phyloP scores from a whole-genome alignment of 768 basidiomycete genomes.

The Favolaschia claudopus region DNA sequence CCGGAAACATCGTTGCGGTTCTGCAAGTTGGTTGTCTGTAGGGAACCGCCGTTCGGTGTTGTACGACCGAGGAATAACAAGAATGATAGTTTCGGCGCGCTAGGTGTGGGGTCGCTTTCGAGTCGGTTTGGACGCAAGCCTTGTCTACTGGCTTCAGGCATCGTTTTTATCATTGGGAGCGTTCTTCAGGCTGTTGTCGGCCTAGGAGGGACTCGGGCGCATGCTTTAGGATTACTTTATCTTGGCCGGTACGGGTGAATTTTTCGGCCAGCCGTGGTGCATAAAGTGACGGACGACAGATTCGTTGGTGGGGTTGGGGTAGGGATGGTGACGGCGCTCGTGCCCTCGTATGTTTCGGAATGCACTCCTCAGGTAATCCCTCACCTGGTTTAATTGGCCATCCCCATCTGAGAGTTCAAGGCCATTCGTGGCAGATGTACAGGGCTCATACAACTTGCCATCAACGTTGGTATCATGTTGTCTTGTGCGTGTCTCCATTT shows the following conservation, averaged over 20 bases:
- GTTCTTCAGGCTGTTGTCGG: slow-evolving; percentile 54
- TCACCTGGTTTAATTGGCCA: too few species aligned
- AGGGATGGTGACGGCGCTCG: slow-evolving; percentile 58
- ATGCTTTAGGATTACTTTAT: slow-evolving; percentile 8
- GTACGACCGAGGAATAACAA: background rate
- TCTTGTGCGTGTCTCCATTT: slow-evolving; percentile 37
- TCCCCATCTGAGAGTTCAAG: too few species aligned
- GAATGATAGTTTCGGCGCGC: slow-evolving; percentile 49
- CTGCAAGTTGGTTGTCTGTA: slow-evolving; percentile 59
- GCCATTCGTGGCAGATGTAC: slow-evolving; percentile 59
- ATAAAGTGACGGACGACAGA: slow-evolving; percentile 61
- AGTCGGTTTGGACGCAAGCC: slow-evolving; percentile 54
- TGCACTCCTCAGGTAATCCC: slow-evolving; percentile 56
- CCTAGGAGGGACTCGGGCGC: slow-evolving; percentile 34
- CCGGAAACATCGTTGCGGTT: slow-evolving; percentile 60
- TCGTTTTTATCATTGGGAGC: slow-evolving; percentile 57
- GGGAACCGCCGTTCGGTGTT: slow-evolving; percentile 22
- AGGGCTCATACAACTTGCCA: slow-evolving; percentile 48
- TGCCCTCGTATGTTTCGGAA: slow-evolving; percentile 61
- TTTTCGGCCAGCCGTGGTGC: too few species aligned
- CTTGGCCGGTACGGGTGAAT: slow-evolving; percentile 27
- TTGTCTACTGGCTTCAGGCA: slow-evolving; percentile 50
- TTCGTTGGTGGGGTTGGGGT: slow-evolving; percentile 70
- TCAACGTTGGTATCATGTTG: slow-evolving; percentile 47
- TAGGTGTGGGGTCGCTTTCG: slow-evolving; percentile 49